A percentile compares a stretch with the other conserved stretches of the same genome.
These are phyloP conservation scores for Leccinum incarnatum DNA, from an alignment of 768 basidiomycete species.

Conservation along the genomic window DNA sequence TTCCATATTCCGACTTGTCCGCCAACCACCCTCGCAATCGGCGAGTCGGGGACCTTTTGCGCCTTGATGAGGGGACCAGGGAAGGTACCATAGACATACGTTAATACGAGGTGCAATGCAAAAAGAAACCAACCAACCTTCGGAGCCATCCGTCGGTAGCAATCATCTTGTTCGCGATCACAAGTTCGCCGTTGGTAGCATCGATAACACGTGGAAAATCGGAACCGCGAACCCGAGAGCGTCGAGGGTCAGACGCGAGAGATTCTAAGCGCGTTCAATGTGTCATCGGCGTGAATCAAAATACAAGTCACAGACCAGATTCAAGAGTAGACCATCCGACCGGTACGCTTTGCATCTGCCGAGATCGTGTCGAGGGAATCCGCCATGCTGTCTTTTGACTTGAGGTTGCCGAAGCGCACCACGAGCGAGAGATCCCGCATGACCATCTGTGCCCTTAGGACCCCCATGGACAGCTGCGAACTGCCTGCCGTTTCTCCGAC, in stretches of 20 bases:
- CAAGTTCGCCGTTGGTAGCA: slow-evolving; percentile 32
- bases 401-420: too few species aligned
- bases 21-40: background rate
- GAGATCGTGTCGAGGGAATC: too few species aligned
- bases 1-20: background rate
- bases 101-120: background rate
- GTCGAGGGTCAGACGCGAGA: slow-evolving; percentile 6
- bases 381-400: too few species aligned
- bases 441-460: too few species aligned
- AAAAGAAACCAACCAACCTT: slow-evolving; percentile 28
- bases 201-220: slow-evolving; percentile 16
- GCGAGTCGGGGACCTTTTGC: slow-evolving; percentile 34
- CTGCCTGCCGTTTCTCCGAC: too few species aligned
- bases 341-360: background rate
- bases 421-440: too few species aligned
- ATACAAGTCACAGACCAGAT: background rate
- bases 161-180: slow-evolving; percentile 42
- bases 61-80: slow-evolving; percentile 49
- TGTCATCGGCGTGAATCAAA: slow-evolving; percentile 9
- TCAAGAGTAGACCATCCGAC: background rate
- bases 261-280: slow-evolving; percentile 16
- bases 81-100: slow-evolving; percentile 32
- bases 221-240: background rate
- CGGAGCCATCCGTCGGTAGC: slow-evolving; percentile 49
- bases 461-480: too few species aligned